Conservation (phyloP, 140 eudicot genomes). For the Bidens hawaiensis region DNA sequence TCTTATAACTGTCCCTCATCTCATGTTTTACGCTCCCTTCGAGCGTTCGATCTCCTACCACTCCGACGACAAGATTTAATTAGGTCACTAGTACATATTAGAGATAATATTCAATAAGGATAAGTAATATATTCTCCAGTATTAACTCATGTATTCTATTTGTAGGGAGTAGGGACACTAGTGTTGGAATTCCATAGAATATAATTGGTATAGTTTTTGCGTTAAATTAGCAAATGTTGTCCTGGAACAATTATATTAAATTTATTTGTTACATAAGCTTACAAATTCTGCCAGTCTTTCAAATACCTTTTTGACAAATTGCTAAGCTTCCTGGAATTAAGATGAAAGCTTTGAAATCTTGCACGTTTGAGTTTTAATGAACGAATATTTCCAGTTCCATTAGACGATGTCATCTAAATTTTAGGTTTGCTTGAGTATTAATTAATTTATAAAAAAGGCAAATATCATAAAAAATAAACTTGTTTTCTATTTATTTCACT, state of each 20-base stretch:
- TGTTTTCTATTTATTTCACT: too few relatives aligned
- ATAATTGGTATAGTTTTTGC: not conserved
- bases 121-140: too few relatives aligned
- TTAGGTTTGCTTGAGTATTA: not conserved
- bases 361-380: not conserved
- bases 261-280: constrained; percentile 21
- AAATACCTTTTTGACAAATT: constrained; percentile 28
- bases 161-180: constrained; percentile 8
- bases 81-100: too few relatives aligned
- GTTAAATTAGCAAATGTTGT: not conserved
- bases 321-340: constrained; percentile 11
- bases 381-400: not conserved
- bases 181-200: constrained; percentile 2
- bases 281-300: constrained; percentile 16
- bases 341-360: constrained; percentile 16
- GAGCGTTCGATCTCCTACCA: too few relatives aligned
- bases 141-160: too few relatives aligned
- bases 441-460: too few relatives aligned
- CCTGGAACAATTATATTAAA: constrained; percentile 15
- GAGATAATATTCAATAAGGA: too few relatives aligned
- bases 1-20: too few relatives aligned
- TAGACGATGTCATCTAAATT: not conserved
- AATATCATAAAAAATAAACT: too few relatives aligned
- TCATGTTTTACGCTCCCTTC: too few relatives aligned
- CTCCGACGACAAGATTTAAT: too few relatives aligned